Base-by-base conservation (phyloP, 1,284 basidiomycete genomes). In the Inonotus obliquus region DNA sequence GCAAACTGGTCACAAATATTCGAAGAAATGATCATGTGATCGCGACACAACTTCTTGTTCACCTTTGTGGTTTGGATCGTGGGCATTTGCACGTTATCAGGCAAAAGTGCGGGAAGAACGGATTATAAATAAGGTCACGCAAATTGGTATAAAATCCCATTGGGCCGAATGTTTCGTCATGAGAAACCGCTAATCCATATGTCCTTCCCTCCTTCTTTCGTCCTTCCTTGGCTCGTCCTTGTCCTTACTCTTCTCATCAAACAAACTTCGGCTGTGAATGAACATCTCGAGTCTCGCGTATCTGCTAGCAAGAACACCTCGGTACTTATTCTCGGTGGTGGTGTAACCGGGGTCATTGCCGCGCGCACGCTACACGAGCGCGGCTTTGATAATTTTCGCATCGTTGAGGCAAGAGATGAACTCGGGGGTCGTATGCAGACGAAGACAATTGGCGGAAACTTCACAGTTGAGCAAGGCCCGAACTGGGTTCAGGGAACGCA, bases 401-500 rank as follows among this genome's bases (percentile, higher is more conserved):
- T 90, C 56, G 68, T 90, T 17, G 88, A 90, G 63, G 86, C 79
- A 1, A 77, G 81, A 27, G 65, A 71, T 47, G 80, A 83, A 67
- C 75, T 90, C 1, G 87, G 88, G 4, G 86, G 86, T 6, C 78
- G 86, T 9, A 78, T 88, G 74, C 77, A 75, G 65, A 79, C 76
- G 59, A 75, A 74, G 45, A 59, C 68, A 0, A 80, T 87, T 61
- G 82, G 78, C 32, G 32, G 71, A 52, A 65, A 77, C 21, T 73
- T 75, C 59, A 77, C 76, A 0, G 71, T 89, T 32, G 87, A 90
- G 69, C 70, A 81, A 9, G 87, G 88, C 21, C 81, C 86, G 14
- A 87, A 87, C 67, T 90, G 88, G 87, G 77, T 90, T 39, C 86
- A 89, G 67, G 87, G 88, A 7, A 84, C 84, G 2, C 81, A 83